Conservation (phyloP, 331 rosid species). For the Cydonia oblonga region DNA sequence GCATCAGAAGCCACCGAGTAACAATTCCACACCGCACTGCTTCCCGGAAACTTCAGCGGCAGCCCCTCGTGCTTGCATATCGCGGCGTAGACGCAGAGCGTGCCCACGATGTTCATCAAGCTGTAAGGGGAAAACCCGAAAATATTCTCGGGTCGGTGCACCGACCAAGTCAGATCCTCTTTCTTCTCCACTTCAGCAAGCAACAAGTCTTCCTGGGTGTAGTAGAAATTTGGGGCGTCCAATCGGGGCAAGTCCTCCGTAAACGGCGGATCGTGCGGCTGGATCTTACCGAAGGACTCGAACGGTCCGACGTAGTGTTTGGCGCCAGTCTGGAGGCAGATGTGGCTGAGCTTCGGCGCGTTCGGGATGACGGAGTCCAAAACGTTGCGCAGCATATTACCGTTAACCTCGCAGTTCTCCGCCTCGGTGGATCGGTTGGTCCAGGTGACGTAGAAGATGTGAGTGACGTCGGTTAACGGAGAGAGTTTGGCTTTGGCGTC, state of each 20-base stretch:
- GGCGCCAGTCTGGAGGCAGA: background rate
- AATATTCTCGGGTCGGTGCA: background rate
- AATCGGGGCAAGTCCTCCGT: background rate
- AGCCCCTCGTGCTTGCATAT: background rate
- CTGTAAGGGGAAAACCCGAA: background rate
- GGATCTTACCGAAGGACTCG: background rate
- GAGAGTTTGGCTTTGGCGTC: background rate
- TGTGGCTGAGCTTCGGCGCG: background rate
- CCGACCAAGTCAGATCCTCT: background rate
- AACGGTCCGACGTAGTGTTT: background rate
- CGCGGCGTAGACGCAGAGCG: background rate
- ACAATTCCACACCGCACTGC: background rate
- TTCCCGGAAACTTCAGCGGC: too few species aligned
- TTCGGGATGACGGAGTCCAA: background rate
- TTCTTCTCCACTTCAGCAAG: background rate
- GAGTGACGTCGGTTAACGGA: background rate
- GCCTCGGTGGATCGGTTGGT: background rate
- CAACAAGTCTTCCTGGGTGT: background rate
- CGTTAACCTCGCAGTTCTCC: background rate
- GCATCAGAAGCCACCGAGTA: background rate
- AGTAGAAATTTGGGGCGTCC: background rate
- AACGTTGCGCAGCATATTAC: background rate
- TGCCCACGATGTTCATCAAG: background rate
- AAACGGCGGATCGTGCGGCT: background rate
- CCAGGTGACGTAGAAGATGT: background rate